Evolutionary conservation across 148 eudicot species (phyloP), one percentile per base, ranked within the genome.

Genomic region (Chenopodium quinoa): DNA sequence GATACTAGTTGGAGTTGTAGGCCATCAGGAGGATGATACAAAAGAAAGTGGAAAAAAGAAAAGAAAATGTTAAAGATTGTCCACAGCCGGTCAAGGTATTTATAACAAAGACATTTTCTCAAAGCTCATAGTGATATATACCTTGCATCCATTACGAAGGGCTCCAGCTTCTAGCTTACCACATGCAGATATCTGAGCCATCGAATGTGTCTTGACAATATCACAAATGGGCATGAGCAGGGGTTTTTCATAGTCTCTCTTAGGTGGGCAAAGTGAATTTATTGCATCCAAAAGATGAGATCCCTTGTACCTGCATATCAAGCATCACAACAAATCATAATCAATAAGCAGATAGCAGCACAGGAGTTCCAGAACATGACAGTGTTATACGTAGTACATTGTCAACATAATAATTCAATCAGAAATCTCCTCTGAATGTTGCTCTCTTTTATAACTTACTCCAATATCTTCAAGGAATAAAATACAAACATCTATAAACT

Each of bases 131-230:
- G 13, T 60, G 29, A 72, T 40, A 73, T 62, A 73, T 86, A 93
- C 99, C 97, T 92, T 93, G 75, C 76, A 83, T 85, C 98, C 99
- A 83, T 80, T 81, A 79, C 89, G 90, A 86, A 96, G 90, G 13
- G 99, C 99, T 67, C 99, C 99, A 75, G 91, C 88, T 87, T 93
- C 99, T 87, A 96, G 64, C 81, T 96, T 96, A 71, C 99, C 99
- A 86, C 91, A 88, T 69, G 88, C 93, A 34, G 94, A 89, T 73
- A 90, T 89, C 88, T 92, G 99, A 31, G 92, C 97, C 81, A 89
- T 94, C 25, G 99, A 74, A 47, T 88, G 90, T 80, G 94, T 82
- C 84, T 87, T 92, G 71, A 93, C 79, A 79, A 96, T 89, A 89
- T 96, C 99, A 86, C 97, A 92, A 78, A 96, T 90, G 63, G 99